Evolutionary conservation across 106 monocot genomes (phyloP).

Genomic region (Platanthera zijinensis): DNA sequence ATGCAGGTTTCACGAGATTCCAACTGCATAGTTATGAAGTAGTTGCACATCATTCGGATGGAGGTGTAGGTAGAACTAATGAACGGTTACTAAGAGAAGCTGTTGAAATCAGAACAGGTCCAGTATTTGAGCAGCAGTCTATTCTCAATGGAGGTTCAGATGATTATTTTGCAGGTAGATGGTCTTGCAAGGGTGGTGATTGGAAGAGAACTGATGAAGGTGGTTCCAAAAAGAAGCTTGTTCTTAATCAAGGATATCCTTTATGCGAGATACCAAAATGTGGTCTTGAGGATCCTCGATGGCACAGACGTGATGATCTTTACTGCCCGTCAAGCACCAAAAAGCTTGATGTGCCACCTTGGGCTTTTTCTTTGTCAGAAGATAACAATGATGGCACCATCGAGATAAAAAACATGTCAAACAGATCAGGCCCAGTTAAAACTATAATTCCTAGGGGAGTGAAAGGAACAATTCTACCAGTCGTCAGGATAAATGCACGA

Average conservation of each 20-base stretch:
- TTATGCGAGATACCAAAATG: conserved; percentile 78
- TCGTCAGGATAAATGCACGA: conserved; percentile 81
- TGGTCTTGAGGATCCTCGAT: conserved; percentile 77
- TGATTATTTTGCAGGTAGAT: conserved; percentile 65
- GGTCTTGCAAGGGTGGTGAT: conserved; percentile 96
- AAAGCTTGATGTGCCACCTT: conserved; percentile 77
- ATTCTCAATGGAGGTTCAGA: conserved; percentile 21
- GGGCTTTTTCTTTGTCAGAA: conserved; percentile 73
- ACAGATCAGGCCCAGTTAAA: conserved; percentile 30
- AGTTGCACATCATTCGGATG: conserved; percentile 29
- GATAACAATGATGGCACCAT: conserved; percentile 47
- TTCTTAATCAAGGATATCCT: conserved; percentile 80
- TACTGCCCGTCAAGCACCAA: conserved; percentile 40
- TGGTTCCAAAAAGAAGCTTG: conserved; percentile 57
- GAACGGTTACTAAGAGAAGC: conserved; percentile 34
- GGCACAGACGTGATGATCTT: conserved; percentile 57
- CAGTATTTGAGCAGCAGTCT: conserved; percentile 22
- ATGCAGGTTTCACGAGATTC: conserved; percentile 59
- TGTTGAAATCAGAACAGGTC: conserved; percentile 25
- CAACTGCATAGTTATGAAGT: conserved; percentile 22
- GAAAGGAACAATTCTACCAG: conserved; percentile 76
- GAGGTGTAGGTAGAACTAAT: conserved; percentile 19
- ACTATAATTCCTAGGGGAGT: conserved; percentile 33
- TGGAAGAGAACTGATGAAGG: conserved; percentile 95
- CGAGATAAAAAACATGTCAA: conserved; percentile 43